A percentile compares a stretch with the other conserved stretches of the same genome.
Evolutionary conservation across 208 protist species (phyloP).

Genomic region (Trypanosoma vivax): DNA sequence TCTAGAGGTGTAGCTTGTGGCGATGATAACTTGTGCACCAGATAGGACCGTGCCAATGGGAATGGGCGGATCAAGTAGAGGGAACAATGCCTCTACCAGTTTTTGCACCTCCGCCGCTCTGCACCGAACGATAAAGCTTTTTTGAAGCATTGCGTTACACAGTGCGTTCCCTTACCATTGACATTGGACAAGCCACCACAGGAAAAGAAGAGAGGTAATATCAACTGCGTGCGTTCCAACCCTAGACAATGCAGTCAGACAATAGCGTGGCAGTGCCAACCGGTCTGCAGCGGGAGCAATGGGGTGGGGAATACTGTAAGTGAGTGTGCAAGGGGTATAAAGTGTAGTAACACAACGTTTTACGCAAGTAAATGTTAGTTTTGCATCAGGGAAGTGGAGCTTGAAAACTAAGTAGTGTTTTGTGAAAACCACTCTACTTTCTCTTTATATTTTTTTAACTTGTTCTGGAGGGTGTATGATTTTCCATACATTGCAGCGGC

Average conservation of each 20-base stretch:
- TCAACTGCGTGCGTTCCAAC: too few relatives aligned
- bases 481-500: conserved; percentile 18
- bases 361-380: background rate
- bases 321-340: too few relatives aligned
- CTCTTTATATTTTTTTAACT: conserved; percentile 16
- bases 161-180: background rate
- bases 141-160: conserved; percentile 7
- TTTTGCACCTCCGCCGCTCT: conserved; percentile 14
- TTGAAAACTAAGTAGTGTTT: background rate
- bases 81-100: conserved; percentile 19
- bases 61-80: conserved; percentile 31
- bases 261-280: too few relatives aligned
- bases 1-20: conserved; percentile 15
- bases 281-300: too few relatives aligned
- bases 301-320: too few relatives aligned
- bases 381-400: background rate
- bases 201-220: background rate
- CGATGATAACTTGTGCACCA: conserved; percentile 19
- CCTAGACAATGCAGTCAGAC: too few relatives aligned
- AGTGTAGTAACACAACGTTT: too few relatives aligned
- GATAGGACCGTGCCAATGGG: conserved; percentile 26
- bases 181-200: too few relatives aligned
- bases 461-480: conserved; percentile 7
- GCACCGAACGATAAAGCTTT: conserved; percentile 3
- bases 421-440: conserved; percentile 14